Base-by-base conservation (phyloP, 306 rosid species). In the Begonia loranthoides region DNA sequence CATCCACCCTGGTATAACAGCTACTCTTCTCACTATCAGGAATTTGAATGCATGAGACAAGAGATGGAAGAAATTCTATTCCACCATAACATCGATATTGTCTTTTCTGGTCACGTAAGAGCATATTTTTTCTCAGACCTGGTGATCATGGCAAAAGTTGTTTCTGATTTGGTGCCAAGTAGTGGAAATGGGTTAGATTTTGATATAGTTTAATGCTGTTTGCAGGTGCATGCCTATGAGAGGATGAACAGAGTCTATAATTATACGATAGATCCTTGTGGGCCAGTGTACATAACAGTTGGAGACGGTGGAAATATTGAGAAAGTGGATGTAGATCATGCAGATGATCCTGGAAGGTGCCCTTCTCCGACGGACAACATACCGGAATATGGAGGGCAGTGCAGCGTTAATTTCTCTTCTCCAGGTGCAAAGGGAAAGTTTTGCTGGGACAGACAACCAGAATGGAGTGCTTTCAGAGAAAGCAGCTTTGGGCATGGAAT, bases 401-500 rank as follows among this genome's bases (percentile, higher is more conserved):
- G 97, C 41, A 87, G 67, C 65, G 69, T 69, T 62, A 88, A 84
- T 70, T 88, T 74, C 64, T 66, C 93, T 52, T 73, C 60, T 19
- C 87, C 93, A 54, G 88, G 87, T 28, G 95, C 97, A 21, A 79
- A 77, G 69, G 93, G 97, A 1, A 66, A 70, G 57, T 88, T 84
- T 60, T 88, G 97, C 75, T 84, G 93, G 95, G 65, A 64, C 65
- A 65, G 61, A 55, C 97, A 88, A 61, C 93, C 95, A 4, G 93
- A 79, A 12, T 84, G 95, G 95, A 88, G 95, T 67, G 97, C 95
- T 12, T 84, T 79, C 66, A 69, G 97, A 77, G 97, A 88, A 76
- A 84, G 95, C 75, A 88, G 93, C 83, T 84, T 88, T 69, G 97
- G 97, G 52, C 97, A 88, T 71, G 97, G 97, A 15, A 81, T 76